These are phyloP conservation scores for Russula dissimulans DNA, from an alignment of 768 basidiomycete species.

Conservation along the genomic window DNA sequence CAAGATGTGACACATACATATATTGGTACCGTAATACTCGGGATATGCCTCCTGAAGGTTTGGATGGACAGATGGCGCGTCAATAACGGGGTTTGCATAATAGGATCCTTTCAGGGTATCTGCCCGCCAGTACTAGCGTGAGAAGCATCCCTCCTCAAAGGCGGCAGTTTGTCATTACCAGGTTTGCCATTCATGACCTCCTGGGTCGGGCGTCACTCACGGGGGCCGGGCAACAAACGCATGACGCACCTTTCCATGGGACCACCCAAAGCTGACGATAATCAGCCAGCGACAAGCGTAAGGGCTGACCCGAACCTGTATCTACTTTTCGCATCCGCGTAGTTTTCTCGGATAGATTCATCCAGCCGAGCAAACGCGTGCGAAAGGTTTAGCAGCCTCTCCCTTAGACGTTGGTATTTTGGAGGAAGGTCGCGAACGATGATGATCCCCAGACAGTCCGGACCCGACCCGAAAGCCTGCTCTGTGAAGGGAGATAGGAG, in stretches of 20 bases:
- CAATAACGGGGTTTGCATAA: constrained; percentile 81
- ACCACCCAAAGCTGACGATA: constrained; percentile 80
- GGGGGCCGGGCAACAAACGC: background rate
- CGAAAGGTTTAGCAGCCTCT: constrained; percentile 63
- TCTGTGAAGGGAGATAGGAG: constrained; percentile 33
- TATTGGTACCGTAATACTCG: constrained; percentile 83
- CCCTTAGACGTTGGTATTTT: constrained; percentile 52
- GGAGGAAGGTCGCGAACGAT: constrained; percentile 73
- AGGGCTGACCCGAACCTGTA: constrained; percentile 49
- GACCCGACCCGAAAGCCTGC: constrained; percentile 74
- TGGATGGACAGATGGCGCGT: constrained; percentile 50
- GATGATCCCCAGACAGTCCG: constrained; percentile 71
- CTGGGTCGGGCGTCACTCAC: constrained; percentile 27
- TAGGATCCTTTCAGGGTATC: constrained; percentile 88
- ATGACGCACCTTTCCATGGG: constrained; percentile 71
- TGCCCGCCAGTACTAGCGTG: constrained; percentile 24
- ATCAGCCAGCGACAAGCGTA: background rate
- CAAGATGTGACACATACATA: constrained; percentile 48
- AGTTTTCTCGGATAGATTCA: constrained; percentile 57
- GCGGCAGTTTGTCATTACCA: constrained; percentile 32
- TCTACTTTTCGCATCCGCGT: constrained; percentile 58
- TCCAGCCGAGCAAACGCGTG: constrained; percentile 69
- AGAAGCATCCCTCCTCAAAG: background rate
- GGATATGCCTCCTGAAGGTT: constrained; percentile 50
- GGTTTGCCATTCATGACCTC: constrained; percentile 96